Evolutionary conservation across 768 basidiomycete species (phyloP), one percentile per base, ranked within the genome.

Genomic region (Lyophyllum shimeji): DNA sequence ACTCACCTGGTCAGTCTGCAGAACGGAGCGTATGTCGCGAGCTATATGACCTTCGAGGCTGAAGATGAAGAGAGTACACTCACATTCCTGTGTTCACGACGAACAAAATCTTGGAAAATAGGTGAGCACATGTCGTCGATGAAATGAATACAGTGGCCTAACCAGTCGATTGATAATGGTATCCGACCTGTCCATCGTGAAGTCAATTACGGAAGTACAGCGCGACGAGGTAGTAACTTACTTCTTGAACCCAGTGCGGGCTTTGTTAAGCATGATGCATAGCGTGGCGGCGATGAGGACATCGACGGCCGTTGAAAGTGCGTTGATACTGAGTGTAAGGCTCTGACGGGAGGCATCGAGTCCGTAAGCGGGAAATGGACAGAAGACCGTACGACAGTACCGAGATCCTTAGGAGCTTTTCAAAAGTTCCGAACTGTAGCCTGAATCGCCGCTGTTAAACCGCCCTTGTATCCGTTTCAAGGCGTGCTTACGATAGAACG

Each of bases 241-340:
- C 81, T 67, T 78, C 50, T 71, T 73, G 67, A 82, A 83, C 3
- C 81, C 81, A 17, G 82, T 82, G 6, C 81, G 72, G 1, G 80
- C 76, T 18, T 55, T 68, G 18, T 79, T 74, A 31, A 84, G 68
- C 57, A 85, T 60, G 51, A 64, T 58, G 54, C 77, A 80, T 1
- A 84, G 71, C n/a, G 72, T 71, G 11, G 55, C 49, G 0, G 83
- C 82, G 25, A 84, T 83, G 9, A 78, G 56, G 11, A 81, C 60
- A 43, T 85, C 82, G 1, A 74, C 72, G 11, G 69, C 68, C 0
- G 79, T 77, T 3, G 80, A 76, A 4, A 79, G 67, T 1, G 73
- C 79, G 56, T 84, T 84, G 56, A 84, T 75, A 1, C 78, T 68
- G 46, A 79, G 76, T 0, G 81, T 78, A 33, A 83, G 65, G 9